Evolutionary conservation across 2,329 filamentous ascomycete species (phyloP).

Genomic region (Trichoderma polysporum): DNA sequence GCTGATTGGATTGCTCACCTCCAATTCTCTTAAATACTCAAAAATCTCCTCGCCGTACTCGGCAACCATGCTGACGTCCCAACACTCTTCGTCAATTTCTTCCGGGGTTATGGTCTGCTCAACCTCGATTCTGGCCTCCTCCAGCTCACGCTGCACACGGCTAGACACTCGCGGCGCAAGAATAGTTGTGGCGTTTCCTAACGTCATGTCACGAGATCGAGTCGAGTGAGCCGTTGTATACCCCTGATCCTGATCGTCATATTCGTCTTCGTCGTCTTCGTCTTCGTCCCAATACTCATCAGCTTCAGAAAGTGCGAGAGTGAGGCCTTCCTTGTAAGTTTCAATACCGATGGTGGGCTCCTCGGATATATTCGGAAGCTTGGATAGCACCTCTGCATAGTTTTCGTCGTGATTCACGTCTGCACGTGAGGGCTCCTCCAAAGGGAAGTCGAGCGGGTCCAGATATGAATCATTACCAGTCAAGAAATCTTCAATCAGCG

Average conservation of each 20-base stretch:
- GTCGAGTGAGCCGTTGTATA: conserved; percentile 76
- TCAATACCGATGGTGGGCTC: conserved; percentile 29
- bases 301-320: conserved; percentile 39
- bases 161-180: conserved; percentile 71
- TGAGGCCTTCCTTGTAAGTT: conserved; percentile 28
- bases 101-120: conserved; percentile 67
- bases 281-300: conserved; percentile 80
- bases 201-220: conserved; percentile 64
- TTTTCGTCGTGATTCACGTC: conserved; percentile 29
- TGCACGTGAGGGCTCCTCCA: conserved; percentile 28
- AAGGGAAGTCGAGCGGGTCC: conserved; percentile 30
- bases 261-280: conserved; percentile 56
- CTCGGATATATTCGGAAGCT: conserved; percentile 35
- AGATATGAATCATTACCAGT: conserved; percentile 29
- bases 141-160: conserved; percentile 71
- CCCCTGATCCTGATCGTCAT: conserved; percentile 62
- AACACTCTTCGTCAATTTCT: conserved; percentile 83
- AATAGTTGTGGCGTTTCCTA: conserved; percentile 53
- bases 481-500: conserved; percentile 23
- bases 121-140: conserved; percentile 63
- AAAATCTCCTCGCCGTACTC: conserved; percentile 98
- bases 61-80: conserved; percentile 96
- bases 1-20: conserved; percentile 55
- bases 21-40: conserved; percentile 81
- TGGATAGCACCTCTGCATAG: conserved; percentile 28